A percentile compares a stretch with the other conserved stretches of the same genome.
phyloP scores from a whole-genome alignment of 2,329 filamentous ascomycete species.

The Mollisia scopiformis region DNA sequence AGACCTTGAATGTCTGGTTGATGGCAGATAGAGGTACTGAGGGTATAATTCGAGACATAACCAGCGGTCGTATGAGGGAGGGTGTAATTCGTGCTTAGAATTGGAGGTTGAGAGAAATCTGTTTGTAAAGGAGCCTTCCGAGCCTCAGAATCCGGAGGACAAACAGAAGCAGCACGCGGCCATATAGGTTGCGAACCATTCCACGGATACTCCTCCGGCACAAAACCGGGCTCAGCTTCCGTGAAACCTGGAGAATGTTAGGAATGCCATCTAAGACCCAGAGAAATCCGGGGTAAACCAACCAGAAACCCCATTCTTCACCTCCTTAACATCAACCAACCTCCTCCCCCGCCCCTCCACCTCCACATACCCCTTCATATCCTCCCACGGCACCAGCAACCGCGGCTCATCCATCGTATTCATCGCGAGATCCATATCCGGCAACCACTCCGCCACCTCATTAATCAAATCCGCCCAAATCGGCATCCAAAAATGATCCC shows the following conservation, averaged over 20 bases:
- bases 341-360: constrained; percentile 32
- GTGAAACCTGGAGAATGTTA: background rate
- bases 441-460: constrained; percentile 52
- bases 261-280: background rate
- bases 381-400: constrained; percentile 60
- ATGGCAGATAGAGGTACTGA: constrained; percentile 50
- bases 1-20: constrained; percentile 56
- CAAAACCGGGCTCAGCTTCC: constrained; percentile 1
- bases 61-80: constrained; percentile 39
- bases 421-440: constrained; percentile 67
- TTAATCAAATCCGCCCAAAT: constrained; percentile 40
- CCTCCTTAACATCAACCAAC: constrained; percentile 59
- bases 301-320: constrained; percentile 30
- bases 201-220: constrained; percentile 9
- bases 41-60: constrained; percentile 43
- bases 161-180: constrained; percentile 60
- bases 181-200: constrained; percentile 49
- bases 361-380: constrained; percentile 25
- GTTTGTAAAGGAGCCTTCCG: constrained; percentile 47
- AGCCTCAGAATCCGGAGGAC: constrained; percentile 63
- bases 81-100: constrained; percentile 50
- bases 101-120: constrained; percentile 48
- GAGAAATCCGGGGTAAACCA: background rate
- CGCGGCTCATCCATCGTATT: constrained; percentile 67
- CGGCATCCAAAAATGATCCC: constrained; percentile 43